Percentiles rank a stretch among this genome's conserved stretches.
phyloP scores from a whole-genome alignment of 495 filamentous ascomycete genomes.

The Tuber aestivum region DNA sequence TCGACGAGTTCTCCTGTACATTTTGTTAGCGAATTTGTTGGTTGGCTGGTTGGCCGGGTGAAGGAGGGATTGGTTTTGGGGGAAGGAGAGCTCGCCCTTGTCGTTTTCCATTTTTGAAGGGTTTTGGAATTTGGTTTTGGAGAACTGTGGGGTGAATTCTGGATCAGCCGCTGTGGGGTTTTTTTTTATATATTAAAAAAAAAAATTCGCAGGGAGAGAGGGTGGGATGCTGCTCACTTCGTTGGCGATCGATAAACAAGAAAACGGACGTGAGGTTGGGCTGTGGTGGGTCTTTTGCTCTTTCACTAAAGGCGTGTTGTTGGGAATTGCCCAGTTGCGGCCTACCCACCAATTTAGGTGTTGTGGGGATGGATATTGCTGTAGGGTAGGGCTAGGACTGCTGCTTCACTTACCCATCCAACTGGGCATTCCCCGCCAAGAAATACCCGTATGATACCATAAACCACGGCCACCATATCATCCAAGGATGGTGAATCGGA shows the following conservation, averaged over 20 bases:
- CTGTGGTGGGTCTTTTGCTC: conserved; percentile 27
- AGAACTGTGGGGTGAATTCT: background rate
- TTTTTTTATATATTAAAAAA: too few species aligned
- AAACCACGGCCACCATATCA: too few species aligned
- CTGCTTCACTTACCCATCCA: conserved; percentile 7
- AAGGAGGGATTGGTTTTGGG: conserved; percentile 1
- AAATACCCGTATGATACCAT: too few species aligned
- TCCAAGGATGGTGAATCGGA: too few species aligned
- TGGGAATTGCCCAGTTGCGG: conserved; percentile 10
- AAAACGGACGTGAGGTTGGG: conserved; percentile 24
- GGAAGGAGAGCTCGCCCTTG: conserved; percentile 50
- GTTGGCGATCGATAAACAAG: background rate
- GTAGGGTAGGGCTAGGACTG: conserved; percentile 38
- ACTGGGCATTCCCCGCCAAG: too few species aligned
- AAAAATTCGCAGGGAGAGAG: background rate
- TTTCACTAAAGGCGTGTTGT: conserved; percentile 2
- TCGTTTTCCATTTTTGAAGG: conserved; percentile 87
- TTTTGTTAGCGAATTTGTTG: conserved; percentile 17
- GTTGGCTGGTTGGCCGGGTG: background rate
- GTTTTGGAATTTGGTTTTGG: conserved; percentile 42
- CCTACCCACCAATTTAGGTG: conserved; percentile 11
- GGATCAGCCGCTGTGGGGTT: conserved; percentile 8
- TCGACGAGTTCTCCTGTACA: conserved; percentile 82
- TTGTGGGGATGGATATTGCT: conserved; percentile 13
- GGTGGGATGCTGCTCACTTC: background rate